Conservation (phyloP, 1,284 basidiomycete species). For the Sanghuangporus weigelae region DNA sequence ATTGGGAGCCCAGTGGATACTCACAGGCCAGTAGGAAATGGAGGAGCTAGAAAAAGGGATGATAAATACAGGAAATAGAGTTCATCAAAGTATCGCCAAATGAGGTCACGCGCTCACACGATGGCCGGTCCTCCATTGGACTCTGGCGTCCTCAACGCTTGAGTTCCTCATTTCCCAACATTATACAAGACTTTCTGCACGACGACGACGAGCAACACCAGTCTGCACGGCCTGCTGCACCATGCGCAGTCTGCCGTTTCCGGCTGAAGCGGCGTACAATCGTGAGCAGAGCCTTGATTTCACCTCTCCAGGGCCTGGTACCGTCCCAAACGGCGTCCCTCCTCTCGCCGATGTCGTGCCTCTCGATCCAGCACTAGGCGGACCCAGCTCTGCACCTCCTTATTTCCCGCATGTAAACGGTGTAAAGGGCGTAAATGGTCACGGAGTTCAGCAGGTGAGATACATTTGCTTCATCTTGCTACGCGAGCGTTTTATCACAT, state of each 20-base stretch:
- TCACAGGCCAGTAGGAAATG: background rate
- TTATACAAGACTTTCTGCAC: background rate
- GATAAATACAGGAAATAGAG: background rate
- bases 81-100: conserved; percentile 1
- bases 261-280: conserved; percentile 12
- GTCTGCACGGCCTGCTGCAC: conserved; percentile 2
- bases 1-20: background rate
- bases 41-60: background rate
- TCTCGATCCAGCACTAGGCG: conserved; percentile 10
- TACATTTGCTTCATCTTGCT: background rate
- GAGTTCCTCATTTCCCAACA: conserved; percentile 3
- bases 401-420: conserved; percentile 5
- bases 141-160: background rate
- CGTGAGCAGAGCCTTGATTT: conserved; percentile 18
- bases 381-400: conserved; percentile 2
- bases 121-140: background rate
- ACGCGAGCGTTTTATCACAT: conserved; percentile 7
- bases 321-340: background rate
- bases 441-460: conserved; percentile 6
- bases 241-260: conserved; percentile 18
- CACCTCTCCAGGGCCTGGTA: conserved; percentile 9
- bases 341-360: conserved; percentile 8
- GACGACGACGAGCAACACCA: background rate
- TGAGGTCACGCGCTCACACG: background rate
- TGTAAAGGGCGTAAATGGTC: conserved; percentile 8